Conservation (phyloP, 1,139 yeast species). For the Candida sojae region DNA sequence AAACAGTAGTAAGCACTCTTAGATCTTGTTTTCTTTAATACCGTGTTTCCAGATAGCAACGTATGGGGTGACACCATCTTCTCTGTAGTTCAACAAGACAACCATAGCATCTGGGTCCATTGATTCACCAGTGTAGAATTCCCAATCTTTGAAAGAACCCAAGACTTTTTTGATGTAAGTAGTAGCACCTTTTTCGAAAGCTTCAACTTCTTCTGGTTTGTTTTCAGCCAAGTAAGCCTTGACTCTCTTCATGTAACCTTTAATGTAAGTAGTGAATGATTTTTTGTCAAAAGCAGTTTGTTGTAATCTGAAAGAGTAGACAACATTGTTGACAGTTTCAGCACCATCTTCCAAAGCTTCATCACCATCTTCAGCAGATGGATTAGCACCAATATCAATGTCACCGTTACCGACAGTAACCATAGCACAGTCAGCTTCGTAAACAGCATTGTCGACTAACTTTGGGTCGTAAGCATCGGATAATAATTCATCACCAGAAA, state of each 20-base stretch:
- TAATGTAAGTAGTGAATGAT: conserved; percentile 92
- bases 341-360: conserved; percentile 79
- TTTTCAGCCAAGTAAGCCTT: conserved; percentile 86
- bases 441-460: conserved; percentile 85
- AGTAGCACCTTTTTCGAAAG: conserved; percentile 95
- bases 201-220: conserved; percentile 82
- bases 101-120: conserved; percentile 99
- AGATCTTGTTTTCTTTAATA: conserved; percentile 84
- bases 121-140: conserved; percentile 98
- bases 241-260: conserved; percentile 97
- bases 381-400: conserved; percentile 98
- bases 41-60: conserved; percentile 99
- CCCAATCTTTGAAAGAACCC: conserved; percentile 97
- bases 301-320: conserved; percentile 97
- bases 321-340: conserved; percentile 95
- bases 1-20: conserved; percentile 28
- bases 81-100: conserved; percentile 98
- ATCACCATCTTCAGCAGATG: conserved; percentile 95
- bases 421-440: conserved; percentile 96
- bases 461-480: conserved; percentile 95
- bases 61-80: conserved; percentile 97
- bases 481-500: conserved; percentile 94
- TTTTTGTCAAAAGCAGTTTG: conserved; percentile 96
- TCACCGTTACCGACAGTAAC: conserved; percentile 81
- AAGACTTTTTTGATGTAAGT: conserved; percentile 94